These are phyloP conservation scores for Melampsora larici-populina DNA, from an alignment of 1,284 basidiomycete species.

Conservation along the genomic window DNA sequence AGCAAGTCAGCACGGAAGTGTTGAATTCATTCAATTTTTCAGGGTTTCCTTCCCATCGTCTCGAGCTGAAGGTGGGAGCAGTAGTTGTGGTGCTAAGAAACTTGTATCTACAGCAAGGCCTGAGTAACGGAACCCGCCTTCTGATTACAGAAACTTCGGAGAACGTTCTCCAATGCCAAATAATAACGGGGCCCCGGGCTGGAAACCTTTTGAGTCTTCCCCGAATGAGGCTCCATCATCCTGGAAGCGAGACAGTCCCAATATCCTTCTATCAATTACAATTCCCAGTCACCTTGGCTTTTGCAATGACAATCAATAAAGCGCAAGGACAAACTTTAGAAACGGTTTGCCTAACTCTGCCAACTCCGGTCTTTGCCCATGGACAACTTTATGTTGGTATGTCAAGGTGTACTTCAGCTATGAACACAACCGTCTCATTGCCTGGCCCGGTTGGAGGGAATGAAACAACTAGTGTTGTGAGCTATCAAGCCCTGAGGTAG, in stretches of 20 bases:
- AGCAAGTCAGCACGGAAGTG: too few relatives aligned
- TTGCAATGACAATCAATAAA: constrained; percentile 26
- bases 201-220: not conserved
- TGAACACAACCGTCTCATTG: too few relatives aligned
- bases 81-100: not conserved
- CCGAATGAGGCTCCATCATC: not conserved
- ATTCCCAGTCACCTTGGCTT: not conserved
- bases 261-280: not conserved
- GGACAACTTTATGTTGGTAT: not conserved
- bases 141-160: not conserved
- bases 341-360: not conserved
- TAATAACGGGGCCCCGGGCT: not conserved
- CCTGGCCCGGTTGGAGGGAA: too few relatives aligned
- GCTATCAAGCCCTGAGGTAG: too few relatives aligned
- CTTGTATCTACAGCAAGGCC: not conserved
- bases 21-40: too few relatives aligned
- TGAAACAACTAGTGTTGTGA: too few relatives aligned
- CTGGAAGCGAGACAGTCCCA: not conserved
- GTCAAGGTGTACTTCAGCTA: too few relatives aligned
- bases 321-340: constrained; percentile 5
- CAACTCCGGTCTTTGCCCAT: too few relatives aligned
- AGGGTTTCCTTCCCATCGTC: too few relatives aligned
- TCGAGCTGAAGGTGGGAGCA: not conserved
- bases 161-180: not conserved
- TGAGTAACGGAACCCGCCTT: constrained; percentile 11